phyloP scores from a whole-genome alignment of 768 basidiomycete species.

The Termitomyces sp. region DNA sequence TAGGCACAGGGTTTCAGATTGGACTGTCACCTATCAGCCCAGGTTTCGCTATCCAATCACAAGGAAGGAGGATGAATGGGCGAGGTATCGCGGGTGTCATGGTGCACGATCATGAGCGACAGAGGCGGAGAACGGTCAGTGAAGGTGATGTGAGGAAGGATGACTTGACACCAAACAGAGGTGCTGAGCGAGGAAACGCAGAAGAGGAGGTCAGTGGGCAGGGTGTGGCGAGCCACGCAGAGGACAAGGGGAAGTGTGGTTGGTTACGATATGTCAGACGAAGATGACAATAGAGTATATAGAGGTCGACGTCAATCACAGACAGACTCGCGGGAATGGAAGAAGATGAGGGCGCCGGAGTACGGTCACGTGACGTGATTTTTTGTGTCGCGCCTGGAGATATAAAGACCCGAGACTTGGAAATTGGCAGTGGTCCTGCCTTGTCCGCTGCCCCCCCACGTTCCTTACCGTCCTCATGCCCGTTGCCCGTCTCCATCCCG shows the following conservation, averaged over 20 bases:
- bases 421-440: neutral
- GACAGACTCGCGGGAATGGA: neutral
- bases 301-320: neutral
- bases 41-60: conserved; percentile 66
- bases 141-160: conserved; percentile 36
- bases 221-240: neutral
- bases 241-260: conserved; percentile 16
- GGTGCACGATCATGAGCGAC: conserved; percentile 13
- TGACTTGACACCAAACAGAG: conserved; percentile 6
- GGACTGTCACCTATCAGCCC: conserved; percentile 72
- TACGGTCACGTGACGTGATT: conserved; percentile 9
- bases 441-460: conserved; percentile 2
- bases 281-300: neutral
- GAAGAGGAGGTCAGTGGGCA: neutral
- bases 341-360: neutral
- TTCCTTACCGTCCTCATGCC: conserved; percentile 4
- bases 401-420: neutral
- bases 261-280: conserved; percentile 21
- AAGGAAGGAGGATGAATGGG: conserved; percentile 37
- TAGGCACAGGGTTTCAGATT: conserved; percentile 62
- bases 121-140: conserved; percentile 45
- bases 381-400: neutral
- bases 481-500: conserved; percentile 17
- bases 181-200: conserved; percentile 6
- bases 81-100: conserved; percentile 28